Conservation (phyloP, 78 protist genomes). For the Tieghemostelium lacteum region DNA sequence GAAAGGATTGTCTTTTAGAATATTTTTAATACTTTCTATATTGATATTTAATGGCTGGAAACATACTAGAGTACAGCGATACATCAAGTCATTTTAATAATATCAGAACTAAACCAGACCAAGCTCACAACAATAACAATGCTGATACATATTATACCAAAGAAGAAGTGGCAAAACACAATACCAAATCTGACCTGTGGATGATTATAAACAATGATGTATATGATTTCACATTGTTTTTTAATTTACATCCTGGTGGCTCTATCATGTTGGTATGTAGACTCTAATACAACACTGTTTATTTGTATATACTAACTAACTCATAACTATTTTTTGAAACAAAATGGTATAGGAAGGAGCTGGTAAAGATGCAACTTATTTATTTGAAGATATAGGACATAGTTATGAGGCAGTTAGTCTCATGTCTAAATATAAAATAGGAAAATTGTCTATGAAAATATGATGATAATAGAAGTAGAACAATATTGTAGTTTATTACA, state of each 20-base stretch:
- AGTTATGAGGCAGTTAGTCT: constrained; percentile 10
- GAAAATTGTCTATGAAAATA: not conserved
- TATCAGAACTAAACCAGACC: too few relatives aligned
- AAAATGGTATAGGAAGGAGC: constrained; percentile 26
- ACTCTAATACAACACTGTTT: not conserved
- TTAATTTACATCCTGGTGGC: constrained; percentile 91
- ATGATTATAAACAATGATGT: constrained; percentile 82
- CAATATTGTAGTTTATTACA: too few relatives aligned
- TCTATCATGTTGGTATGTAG: constrained; percentile 70
- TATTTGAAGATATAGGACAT: constrained; percentile 68
- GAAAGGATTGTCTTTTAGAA: too few relatives aligned
- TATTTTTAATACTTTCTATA: too few relatives aligned
- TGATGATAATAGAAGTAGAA: too few relatives aligned
- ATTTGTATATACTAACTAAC: not conserved
- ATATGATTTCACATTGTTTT: constrained; percentile 86
- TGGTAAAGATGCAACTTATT: constrained; percentile 45
- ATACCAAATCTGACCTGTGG: constrained; percentile 73
- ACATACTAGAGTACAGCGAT: too few relatives aligned
- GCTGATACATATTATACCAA: constrained; percentile 15
- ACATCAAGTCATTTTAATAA: too few relatives aligned
- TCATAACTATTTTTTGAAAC: not conserved
- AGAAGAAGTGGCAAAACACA: constrained; percentile 83
- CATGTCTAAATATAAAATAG: constrained; percentile 32
- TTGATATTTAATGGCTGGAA: too few relatives aligned
- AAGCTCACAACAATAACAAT: not conserved